Conservation (phyloP, 495 filamentous ascomycete species). For the Thozetella sp. region DNA sequence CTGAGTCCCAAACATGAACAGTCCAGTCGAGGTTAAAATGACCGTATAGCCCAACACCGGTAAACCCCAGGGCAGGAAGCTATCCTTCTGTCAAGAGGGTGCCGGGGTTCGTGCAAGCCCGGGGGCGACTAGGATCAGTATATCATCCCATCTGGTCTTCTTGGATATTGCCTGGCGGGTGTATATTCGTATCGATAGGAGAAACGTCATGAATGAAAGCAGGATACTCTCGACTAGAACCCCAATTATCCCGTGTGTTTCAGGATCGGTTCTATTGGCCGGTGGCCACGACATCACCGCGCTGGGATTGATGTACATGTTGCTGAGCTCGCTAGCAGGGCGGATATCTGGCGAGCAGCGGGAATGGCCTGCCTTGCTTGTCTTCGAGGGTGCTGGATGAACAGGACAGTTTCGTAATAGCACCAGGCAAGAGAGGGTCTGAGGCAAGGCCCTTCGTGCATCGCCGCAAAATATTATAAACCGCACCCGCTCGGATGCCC, state of each 20-base stretch:
- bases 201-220: constrained; percentile 35
- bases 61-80: neutral
- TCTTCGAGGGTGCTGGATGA: too few relatives aligned
- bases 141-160: constrained; percentile 50
- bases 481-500: too few relatives aligned
- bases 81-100: neutral
- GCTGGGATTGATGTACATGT: constrained; percentile 3
- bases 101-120: neutral
- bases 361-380: too few relatives aligned
- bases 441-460: too few relatives aligned
- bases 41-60: neutral
- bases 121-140: constrained; percentile 19
- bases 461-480: too few relatives aligned
- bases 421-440: too few relatives aligned
- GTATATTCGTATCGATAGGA: constrained; percentile 49
- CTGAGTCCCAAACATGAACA: neutral
- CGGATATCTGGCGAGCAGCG: neutral
- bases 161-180: constrained; percentile 42
- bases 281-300: constrained; percentile 41
- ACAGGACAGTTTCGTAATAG: too few relatives aligned
- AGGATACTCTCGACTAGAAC: constrained; percentile 44
- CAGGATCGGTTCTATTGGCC: constrained; percentile 51
- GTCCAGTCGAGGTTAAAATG: neutral
- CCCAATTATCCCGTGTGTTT: constrained; percentile 42
- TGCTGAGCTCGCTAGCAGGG: neutral